phyloP scores from a whole-genome alignment of 345 rosid genomes.

The Camelina sativa region DNA sequence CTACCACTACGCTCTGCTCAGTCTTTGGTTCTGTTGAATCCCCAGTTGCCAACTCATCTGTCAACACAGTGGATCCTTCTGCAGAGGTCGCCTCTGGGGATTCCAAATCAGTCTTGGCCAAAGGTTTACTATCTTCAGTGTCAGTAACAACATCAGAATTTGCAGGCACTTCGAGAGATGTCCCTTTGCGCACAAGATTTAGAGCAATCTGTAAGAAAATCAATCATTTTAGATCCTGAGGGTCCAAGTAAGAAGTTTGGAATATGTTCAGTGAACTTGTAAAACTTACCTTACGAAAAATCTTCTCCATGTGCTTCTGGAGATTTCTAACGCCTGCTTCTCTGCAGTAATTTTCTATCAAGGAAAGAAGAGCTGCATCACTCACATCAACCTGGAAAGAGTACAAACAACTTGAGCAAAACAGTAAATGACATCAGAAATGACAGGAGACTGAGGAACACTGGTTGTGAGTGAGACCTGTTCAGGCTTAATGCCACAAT shows the following conservation, averaged over 20 bases:
- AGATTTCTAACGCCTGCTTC: conserved; percentile 95
- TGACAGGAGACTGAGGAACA: not conserved
- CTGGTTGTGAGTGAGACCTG: conserved; percentile 55
- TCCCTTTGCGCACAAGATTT: conserved; percentile 69
- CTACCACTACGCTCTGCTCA: conserved; percentile 31
- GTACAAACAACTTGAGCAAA: conserved; percentile 17
- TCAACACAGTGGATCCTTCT: conserved; percentile 12
- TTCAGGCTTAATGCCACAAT: conserved; percentile 84
- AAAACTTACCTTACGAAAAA: conserved; percentile 75
- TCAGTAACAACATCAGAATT: conserved; percentile 38
- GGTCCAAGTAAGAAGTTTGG: conserved; percentile 8
- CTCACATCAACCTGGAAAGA: conserved; percentile 74
- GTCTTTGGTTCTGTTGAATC: conserved; percentile 28
- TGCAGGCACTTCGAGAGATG: conserved; percentile 44
- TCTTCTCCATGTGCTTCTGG: conserved; percentile 89
- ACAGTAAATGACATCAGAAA: not conserved
- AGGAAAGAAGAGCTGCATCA: conserved; percentile 74
- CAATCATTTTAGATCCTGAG: not conserved
- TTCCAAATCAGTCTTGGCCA: conserved; percentile 38
- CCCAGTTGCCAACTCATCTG: conserved; percentile 24
- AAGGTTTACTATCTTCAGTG: conserved; percentile 23
- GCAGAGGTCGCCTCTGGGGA: conserved; percentile 40
- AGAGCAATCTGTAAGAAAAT: conserved; percentile 66
- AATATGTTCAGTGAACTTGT: not conserved
- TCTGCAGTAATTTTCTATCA: conserved; percentile 87